phyloP scores from a whole-genome alignment of 2,329 filamentous ascomycete genomes.

The Diplodia corticola region DNA sequence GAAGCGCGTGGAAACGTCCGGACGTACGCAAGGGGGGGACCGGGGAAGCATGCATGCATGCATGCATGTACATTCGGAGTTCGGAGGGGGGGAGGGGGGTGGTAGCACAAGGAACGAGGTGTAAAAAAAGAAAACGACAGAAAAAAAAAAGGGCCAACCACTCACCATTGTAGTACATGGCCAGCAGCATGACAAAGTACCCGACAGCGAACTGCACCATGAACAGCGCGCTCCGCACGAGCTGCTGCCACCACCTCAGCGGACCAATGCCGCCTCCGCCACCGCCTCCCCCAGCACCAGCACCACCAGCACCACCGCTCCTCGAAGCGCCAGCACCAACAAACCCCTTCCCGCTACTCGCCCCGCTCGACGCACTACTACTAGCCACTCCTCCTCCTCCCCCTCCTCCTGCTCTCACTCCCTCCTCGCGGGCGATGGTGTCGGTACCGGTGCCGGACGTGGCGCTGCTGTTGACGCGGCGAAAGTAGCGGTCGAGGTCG shows the following conservation, averaged over 20 bases:
- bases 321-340: not conserved
- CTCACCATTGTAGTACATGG: conserved; percentile 62
- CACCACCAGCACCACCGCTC: conserved; percentile 44
- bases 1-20: not conserved
- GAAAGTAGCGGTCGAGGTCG: conserved; percentile 70
- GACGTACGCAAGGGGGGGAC: not conserved
- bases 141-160: not conserved
- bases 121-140: not conserved
- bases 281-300: not conserved
- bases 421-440: not conserved
- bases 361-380: not conserved
- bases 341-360: not conserved
- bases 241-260: conserved; percentile 55
- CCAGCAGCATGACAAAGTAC: conserved; percentile 75
- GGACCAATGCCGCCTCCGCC: conserved; percentile 51
- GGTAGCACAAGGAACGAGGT: too few relatives aligned
- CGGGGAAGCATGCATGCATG: not conserved
- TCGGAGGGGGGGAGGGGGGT: too few relatives aligned
- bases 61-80: not conserved
- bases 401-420: too few relatives aligned
- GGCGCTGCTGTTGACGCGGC: conserved; percentile 39
- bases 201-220: conserved; percentile 71
- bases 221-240: conserved; percentile 65
- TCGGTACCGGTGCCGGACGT: not conserved
- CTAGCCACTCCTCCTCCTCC: too few relatives aligned